Base-by-base conservation (phyloP, 176 grass and related monocot species). In the Carex pumila region DNA sequence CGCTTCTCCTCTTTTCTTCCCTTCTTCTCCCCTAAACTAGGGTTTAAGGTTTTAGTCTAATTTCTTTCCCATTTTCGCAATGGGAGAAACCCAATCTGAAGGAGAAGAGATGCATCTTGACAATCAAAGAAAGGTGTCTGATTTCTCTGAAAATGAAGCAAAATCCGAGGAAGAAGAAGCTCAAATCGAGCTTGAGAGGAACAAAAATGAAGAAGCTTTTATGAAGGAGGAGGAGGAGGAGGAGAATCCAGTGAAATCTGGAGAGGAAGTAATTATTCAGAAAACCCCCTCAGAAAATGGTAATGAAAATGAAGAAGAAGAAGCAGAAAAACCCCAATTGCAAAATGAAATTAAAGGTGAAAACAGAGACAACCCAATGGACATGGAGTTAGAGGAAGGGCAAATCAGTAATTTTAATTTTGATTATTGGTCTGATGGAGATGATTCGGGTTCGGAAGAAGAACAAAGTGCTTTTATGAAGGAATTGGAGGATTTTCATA, bases 381-480 rank as follows among this genome's bases (percentile, higher is more conserved):
- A 80, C 15, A 36, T 43, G 30, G 77, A 80, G 53, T 55, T 39
- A 18, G 80, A 47, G 15, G 79, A 63, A 63, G 57, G 11, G 31
- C 79, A 81, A 22, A 43, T 81, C 32, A 25, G 79, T 17, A 21
- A 29, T 29, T 93, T 89, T 69, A 89, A 85, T 79, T 95, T 99
- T 58, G 93, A 95, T 81, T 92, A 88, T 84, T 84, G 69, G 56
- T 19, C 39, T 15, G 93, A 91, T 49, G 87, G 89, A 31, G 89
- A 96, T 75, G 93, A 95, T 83, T 96, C 91, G 6, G 97, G 96
- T 36, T 86, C 81, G 0, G 93, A 96, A 82, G 97, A 96, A 84
- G 97, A 99, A 85, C 97, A 99, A 76, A 53, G 74, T 74, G 85
- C 87, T 61, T 99, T 99, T 81, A 92, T 99, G 88, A 92, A 90